phyloP scores from a whole-genome alignment of 345 rosid genomes.

The Adansonia digitata region DNA sequence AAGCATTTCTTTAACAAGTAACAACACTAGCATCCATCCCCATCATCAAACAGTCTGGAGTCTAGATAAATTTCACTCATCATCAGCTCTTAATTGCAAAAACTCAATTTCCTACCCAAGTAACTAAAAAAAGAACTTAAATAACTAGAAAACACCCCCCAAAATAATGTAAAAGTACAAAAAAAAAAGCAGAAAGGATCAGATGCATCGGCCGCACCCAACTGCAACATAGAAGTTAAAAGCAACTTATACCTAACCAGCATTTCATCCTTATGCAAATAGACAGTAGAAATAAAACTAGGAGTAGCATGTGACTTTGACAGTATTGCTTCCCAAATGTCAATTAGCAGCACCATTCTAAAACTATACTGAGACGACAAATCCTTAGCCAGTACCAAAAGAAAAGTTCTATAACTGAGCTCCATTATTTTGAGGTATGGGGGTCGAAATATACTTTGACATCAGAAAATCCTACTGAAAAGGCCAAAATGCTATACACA shows the following conservation, averaged over 20 bases:
- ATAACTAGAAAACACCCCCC: not conserved
- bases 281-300: too few relatives aligned
- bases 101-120: not conserved
- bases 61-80: not conserved
- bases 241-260: too few relatives aligned
- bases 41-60: not conserved
- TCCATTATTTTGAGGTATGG: not conserved
- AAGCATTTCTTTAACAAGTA: not conserved
- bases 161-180: not conserved
- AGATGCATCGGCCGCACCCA: not conserved
- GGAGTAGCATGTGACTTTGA: not conserved
- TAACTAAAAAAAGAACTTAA: not conserved
- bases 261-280: too few relatives aligned
- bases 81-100: not conserved
- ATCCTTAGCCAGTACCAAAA: not conserved
- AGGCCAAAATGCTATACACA: not conserved
- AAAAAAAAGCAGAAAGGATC: not conserved
- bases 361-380: not conserved
- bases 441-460: not conserved
- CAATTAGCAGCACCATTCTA: not conserved
- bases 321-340: too few relatives aligned
- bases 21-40: not conserved
- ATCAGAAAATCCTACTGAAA: not conserved
- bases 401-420: not conserved
- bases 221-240: too few relatives aligned